Percentiles rank a stretch among this genome's conserved stretches.
Evolutionary conservation across 2,329 filamentous ascomycete species (phyloP).

Genomic region (Pseudopithomyces chartarum): DNA sequence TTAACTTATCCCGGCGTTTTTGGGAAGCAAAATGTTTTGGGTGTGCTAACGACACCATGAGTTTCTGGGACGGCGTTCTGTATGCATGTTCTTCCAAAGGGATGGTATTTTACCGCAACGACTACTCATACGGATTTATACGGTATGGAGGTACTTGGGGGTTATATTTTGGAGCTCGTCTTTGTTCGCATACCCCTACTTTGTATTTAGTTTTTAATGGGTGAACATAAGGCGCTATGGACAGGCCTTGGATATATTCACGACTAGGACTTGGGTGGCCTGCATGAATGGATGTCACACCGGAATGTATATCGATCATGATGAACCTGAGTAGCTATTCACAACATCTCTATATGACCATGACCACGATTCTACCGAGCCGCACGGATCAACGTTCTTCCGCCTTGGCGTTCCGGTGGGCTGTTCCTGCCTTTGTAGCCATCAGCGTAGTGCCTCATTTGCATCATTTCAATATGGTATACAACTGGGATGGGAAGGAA

Average conservation of each 20-base stretch:
- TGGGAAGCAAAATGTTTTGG: neutral
- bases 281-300: too few relatives aligned
- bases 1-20: neutral
- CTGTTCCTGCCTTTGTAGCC: conserved; percentile 14
- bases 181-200: too few relatives aligned
- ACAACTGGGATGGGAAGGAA: conserved; percentile 71
- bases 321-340: neutral
- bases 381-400: neutral
- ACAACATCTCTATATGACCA: neutral
- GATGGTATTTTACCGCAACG: too few relatives aligned
- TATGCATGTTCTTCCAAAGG: too few relatives aligned
- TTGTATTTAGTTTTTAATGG: too few relatives aligned
- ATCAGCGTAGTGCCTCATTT: conserved; percentile 16
- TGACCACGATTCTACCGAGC: neutral
- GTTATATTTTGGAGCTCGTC: too few relatives aligned
- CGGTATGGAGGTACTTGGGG: neutral
- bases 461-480: conserved; percentile 40
- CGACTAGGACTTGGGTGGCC: too few relatives aligned
- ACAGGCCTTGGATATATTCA: too few relatives aligned
- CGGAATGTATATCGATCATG: too few relatives aligned
- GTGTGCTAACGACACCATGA: neutral
- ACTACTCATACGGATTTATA: neutral
- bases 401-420: conserved; percentile 26
- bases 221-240: too few relatives aligned
- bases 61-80: too few relatives aligned